Base-by-base conservation (phyloP, 2,329 filamentous ascomycete species). In the Fusarium sp. region DNA sequence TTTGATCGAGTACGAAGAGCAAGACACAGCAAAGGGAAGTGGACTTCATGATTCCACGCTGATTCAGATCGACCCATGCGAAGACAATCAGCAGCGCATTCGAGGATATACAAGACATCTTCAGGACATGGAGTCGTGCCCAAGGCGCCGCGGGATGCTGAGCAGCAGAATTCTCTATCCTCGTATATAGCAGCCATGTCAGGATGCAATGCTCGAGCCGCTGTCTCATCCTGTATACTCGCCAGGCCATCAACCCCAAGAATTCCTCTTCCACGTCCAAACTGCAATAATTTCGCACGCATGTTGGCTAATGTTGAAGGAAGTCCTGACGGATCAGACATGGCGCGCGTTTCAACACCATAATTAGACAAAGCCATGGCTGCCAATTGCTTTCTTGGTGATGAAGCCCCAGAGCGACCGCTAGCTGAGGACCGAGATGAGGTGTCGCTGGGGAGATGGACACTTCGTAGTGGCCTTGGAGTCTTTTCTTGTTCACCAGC, bases 81-180 rank as follows among this genome's bases (percentile, higher is more conserved):
- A 8, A 61, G 43, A 26, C 43, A 55, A 23, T 60, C 38, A 4
- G 28, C 28, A 1, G 43, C 50, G 8, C 29, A 28, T 12, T 55
- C 12, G 20, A 60, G 52, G 6, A 57, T 20, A 9, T 48, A 65
- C 15, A 66, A 26, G 15, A 41, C 42, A 8, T 66, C 37, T 10
- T 54, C 39, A 1, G 26, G 28, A 10, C 21, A 37, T 2, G 38
- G 42, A 2, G 53, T 59, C 1, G 18, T 1, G 3, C 39, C 58
- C 15, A 43, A 9, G 4, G 33, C 23, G 12, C 38, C 58, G 4
- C 46, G 43, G 3, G 8, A 9, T 7, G 12, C 4, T 43, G 55
- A 43, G 7, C 44, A 56, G 20, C 33, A 49, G 8, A 33, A 43
- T 2, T 41, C 35, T 4, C 15, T 44, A 2, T 42, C 66, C 18